These are phyloP conservation scores for Penicillium roqueforti DNA, from an alignment of 495 filamentous ascomycete species.

Conservation along the genomic window DNA sequence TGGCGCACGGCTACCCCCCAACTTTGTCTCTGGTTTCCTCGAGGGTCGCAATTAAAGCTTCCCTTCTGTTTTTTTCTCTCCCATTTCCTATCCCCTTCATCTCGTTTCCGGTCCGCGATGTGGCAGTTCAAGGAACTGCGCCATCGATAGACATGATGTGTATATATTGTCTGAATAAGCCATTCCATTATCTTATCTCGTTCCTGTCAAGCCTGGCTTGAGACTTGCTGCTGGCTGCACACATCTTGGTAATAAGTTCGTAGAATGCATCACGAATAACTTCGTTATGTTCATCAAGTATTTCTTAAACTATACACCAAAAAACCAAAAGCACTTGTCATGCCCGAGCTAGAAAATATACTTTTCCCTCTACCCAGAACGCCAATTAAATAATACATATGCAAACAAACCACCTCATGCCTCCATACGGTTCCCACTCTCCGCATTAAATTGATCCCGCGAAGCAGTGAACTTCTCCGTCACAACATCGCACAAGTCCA, in stretches of 20 bases:
- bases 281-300: neutral
- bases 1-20: conserved; percentile 69
- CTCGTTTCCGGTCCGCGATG: conserved; percentile 25
- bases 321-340: neutral
- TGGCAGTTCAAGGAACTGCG: conserved; percentile 17
- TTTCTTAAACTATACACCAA: neutral
- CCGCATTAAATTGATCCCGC: conserved; percentile 58
- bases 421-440: conserved; percentile 36
- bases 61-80: conserved; percentile 14
- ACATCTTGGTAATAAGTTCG: neutral
- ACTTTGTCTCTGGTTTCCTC: conserved; percentile 90
- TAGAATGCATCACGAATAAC: neutral
- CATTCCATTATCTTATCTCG: conserved; percentile 19
- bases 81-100: conserved; percentile 20
- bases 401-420: conserved; percentile 23
- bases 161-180: conserved; percentile 43
- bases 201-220: neutral
- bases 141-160: conserved; percentile 37
- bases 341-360: conserved; percentile 2
- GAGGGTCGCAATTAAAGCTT: conserved; percentile 55
- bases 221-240: neutral
- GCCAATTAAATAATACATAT: conserved; percentile 17
- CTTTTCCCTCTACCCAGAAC: conserved; percentile 19
- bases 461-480: conserved; percentile 73
- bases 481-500: conserved; percentile 89